Evolutionary conservation across 352 stramenopile genomes (phyloP).

Genomic region (Saprolegnia parasitica): DNA sequence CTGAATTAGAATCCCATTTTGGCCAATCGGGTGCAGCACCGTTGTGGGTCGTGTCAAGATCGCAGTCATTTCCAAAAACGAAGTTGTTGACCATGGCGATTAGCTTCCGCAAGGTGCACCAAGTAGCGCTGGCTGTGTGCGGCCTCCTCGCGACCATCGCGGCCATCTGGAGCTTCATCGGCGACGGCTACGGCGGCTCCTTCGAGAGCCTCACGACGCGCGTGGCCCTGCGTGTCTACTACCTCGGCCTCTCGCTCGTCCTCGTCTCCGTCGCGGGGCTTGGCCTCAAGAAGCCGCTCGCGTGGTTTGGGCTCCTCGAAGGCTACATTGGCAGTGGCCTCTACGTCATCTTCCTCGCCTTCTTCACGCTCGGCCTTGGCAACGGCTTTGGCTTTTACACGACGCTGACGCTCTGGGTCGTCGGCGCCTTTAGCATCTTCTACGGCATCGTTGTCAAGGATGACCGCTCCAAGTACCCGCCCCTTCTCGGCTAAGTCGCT

Average conservation of each 20-base stretch:
- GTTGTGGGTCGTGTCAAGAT: no score
- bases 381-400: slow-evolving; percentile 22
- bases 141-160: slow-evolving; percentile 17
- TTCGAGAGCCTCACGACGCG: slow-evolving; percentile 1
- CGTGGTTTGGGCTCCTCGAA: slow-evolving; percentile 22
- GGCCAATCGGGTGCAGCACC: no score
- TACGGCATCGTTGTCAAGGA: slow-evolving; percentile 22
- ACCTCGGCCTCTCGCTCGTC: slow-evolving; percentile 16
- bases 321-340: slow-evolving; percentile 19
- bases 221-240: slow-evolving; percentile 16
- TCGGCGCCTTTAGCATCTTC: slow-evolving; percentile 16
- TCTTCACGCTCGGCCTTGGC: slow-evolving; percentile 19
- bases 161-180: slow-evolving; percentile 20
- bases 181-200: slow-evolving; percentile 9
- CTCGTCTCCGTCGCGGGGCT: slow-evolving; percentile 1
- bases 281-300: slow-evolving; percentile 22
- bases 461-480: slow-evolving; percentile 23
- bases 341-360: slow-evolving; percentile 23
- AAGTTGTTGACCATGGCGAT: neutral
- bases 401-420: slow-evolving; percentile 6
- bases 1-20: no score
- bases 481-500: slow-evolving; percentile 7
- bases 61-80: no score
- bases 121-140: slow-evolving; percentile 14
- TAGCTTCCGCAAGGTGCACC: slow-evolving; percentile 20